These are phyloP conservation scores for Calonectria pauciramosa DNA, from an alignment of 2,329 filamentous ascomycete genomes.

Conservation along the genomic window DNA sequence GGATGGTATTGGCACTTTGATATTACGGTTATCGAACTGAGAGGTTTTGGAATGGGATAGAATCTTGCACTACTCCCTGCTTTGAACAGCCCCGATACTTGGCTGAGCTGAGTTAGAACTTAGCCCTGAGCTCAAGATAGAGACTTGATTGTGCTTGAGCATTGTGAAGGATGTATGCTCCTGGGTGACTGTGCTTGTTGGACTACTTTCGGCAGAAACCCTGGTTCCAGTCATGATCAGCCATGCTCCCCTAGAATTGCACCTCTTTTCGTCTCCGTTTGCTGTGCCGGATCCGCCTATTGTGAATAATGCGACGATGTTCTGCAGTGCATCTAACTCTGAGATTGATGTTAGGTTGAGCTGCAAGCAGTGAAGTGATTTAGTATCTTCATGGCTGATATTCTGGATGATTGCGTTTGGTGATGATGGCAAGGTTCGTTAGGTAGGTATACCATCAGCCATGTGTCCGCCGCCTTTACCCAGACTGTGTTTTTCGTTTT, in stretches of 20 bases:
- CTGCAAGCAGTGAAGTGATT: not conserved
- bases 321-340: not conserved
- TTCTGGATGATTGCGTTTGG: not conserved
- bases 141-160: not conserved
- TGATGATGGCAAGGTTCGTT: no score
- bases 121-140: not conserved
- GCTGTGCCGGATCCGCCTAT: not conserved
- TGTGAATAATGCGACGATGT: not conserved
- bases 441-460: no score
- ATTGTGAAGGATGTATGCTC: not conserved
- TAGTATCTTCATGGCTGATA: not conserved
- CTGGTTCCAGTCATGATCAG: slow-evolving; percentile 19
- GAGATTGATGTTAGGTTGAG: not conserved
- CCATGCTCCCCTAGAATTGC: slow-evolving; percentile 14
- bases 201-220: slow-evolving; percentile 8
- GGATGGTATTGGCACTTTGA: slow-evolving; percentile 46
- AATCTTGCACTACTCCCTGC: slow-evolving; percentile 35
- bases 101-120: slow-evolving; percentile 4
- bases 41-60: slow-evolving; percentile 38
- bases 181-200: slow-evolving; percentile 16
- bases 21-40: slow-evolving; percentile 38
- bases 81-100: slow-evolving; percentile 25
- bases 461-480: no score
- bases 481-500: no score
- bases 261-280: not conserved